Evolutionary conservation across 2,329 filamentous ascomycete genomes (phyloP), one percentile per base, ranked within the genome.

Genomic region (Mycocentrospora acerina): DNA sequence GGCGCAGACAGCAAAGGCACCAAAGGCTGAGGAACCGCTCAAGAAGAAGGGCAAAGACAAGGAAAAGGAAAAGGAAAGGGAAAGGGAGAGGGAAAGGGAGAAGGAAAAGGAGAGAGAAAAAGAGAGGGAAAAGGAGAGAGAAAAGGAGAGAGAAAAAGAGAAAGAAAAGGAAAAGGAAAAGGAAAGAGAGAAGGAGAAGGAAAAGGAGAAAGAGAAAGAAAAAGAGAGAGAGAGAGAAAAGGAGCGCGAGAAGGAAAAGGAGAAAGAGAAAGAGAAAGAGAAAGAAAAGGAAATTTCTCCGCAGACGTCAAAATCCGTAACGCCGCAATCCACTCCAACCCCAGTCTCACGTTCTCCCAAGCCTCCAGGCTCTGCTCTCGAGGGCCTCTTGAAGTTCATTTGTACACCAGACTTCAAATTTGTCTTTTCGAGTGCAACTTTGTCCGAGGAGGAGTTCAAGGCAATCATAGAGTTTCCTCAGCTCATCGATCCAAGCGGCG

Each of bases 401-500:
- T 61, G 59, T 22, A 53, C 62, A 15, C 54, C 69, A 4, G 64
- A 76, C 36, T 79, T 81, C 59, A 71, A 71, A 53, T 77, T 82
- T 41, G 59, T 73, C 4, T 82, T 81, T 50, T 77, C 77, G 9
- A 62, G 70, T 9, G 46, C 53, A 3, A 33, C 46, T 19, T 42
- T 66, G 3, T 44, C 71, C 53, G 37, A 71, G 31, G 73, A 80
- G 24, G 73, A 79, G 27, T 51, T 76, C 30, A 71, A 75, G 41
- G 65, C 77, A 8, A 74, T 80, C 35, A 71, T 73, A 31, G 74
- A 75, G 15, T 83, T 81, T 39, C 90, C 90, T 2, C 88, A 86
- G 2, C 72, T 97, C 38, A 91, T 96, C 50, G 90, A 97, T 59
- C 73, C 82, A 1, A 81, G 82, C 38, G 90, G 90, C 36, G 90